These are phyloP conservation scores for Apostasia shenzhenica DNA, from an alignment of 106 monocot species.

Conservation along the genomic window DNA sequence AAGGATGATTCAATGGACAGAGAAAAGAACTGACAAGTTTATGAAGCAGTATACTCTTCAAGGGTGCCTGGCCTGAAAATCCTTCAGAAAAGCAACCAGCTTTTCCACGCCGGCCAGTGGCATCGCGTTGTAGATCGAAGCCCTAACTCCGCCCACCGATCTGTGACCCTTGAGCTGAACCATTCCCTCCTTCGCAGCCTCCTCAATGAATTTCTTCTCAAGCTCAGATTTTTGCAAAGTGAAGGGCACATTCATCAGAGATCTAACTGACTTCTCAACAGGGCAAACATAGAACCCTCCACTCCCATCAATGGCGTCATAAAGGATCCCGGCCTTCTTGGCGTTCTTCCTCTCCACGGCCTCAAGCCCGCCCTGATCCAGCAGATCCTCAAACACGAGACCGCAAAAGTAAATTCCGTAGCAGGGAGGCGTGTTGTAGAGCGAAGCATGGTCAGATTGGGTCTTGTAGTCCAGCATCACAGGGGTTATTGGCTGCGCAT, in stretches of 20 bases:
- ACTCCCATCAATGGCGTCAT: conserved; percentile 81
- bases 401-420: conserved; percentile 85
- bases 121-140: conserved; percentile 98
- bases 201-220: conserved; percentile 94
- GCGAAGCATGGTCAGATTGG: conserved; percentile 61
- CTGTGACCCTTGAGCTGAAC: conserved; percentile 98
- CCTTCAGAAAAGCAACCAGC: conserved; percentile 97
- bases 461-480: conserved; percentile 98
- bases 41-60: background rate
- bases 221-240: conserved; percentile 60
- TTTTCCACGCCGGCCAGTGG: conserved; percentile 82
- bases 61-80: conserved; percentile 86
- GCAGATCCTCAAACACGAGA: conserved; percentile 76
- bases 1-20: too few relatives aligned
- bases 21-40: too few relatives aligned
- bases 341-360: conserved; percentile 77
- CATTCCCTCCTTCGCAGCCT: conserved; percentile 84
- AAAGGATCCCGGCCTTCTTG: conserved; percentile 71
- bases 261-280: conserved; percentile 79
- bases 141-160: conserved; percentile 86
- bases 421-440: conserved; percentile 99
- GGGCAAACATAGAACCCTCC: conserved; percentile 80
- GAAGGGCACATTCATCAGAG: conserved; percentile 95
- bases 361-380: conserved; percentile 79
- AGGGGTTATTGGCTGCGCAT: conserved; percentile 72